Evolutionary conservation across 2,329 filamentous ascomycete genomes (phyloP), one percentile per base, ranked within the genome.

Genomic region (Phialophora tarda): DNA sequence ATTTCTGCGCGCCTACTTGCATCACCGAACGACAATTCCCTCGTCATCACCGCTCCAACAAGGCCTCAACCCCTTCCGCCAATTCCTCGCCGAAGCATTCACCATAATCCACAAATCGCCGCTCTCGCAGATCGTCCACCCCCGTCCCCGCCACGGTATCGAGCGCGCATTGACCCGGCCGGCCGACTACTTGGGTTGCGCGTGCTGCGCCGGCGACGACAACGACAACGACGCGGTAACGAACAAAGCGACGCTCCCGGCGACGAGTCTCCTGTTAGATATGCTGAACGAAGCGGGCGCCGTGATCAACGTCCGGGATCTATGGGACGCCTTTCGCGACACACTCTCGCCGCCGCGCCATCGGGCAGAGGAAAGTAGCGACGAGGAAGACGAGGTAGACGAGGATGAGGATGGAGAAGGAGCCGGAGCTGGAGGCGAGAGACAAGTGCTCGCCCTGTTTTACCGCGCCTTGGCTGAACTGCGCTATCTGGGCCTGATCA

Each of bases 381-480:
- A 14, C 12, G 51, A 76, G 23, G 56, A 76, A 38, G 75, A 75
- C 41, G 75, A 77, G 6, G 73, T 78, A 54, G 72, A 68, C 8
- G 70, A 74, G 8, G 59, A 76, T 44, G 75, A 74, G 34, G 75
- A 77, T 4, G 73, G 78, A 54, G 72, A 68, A 10, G 70, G 34
- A 38, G 34, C 34, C 14, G 34, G 34, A 17, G 34, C 34, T 14
- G 34, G 34, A 21, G 6, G 14, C 17, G 67, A 71, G 51, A 60
- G 65, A 11, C 38, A 62, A 38, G 62, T 57, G 8, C 83, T 92
- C 79, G 88, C 92, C 50, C 80, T 91, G 65, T 99, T 98, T 78
- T 97, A 97, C 78, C 86, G 88, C 67, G 91, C 87, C 4, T 78
- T 98, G 69, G 92, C 94, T 0, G 95, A 99, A 78, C 78, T 99